Base-by-base conservation (phyloP, 1,284 basidiomycete species). In the Waitea zeae region DNA sequence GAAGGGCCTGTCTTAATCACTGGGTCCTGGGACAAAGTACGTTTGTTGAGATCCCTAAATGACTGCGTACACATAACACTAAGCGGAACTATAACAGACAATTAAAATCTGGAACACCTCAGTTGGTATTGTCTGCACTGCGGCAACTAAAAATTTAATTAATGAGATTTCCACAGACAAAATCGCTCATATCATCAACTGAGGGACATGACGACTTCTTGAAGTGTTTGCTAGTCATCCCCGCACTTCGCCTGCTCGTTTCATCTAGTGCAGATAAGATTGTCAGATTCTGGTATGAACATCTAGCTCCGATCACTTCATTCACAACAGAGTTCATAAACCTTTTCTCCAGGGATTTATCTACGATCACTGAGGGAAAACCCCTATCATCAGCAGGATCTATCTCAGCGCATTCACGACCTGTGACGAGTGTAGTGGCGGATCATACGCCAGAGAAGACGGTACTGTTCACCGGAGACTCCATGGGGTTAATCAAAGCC, bases 191-290 rank as follows among this genome's bases (percentile, higher is more conserved):
- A n/a, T 77, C 70, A 0, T 72, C 77, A 0, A 79, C 77, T 0
- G n/a, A 26, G 7, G 83, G 76, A 1, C 89, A 95, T 48, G 59
- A 64, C 0, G 89, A 95, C 53, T 95, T 95, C 45, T 67, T 95
- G 39, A 95, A 93, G 56, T 62, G 68, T 19, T 56, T 93, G 17
- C 62, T 76, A 28, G 69, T 83, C 18, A 56, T 90, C 12, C 70
- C 80, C 1, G 55, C 64, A 1, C 58, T 75, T 5, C 56, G 64
- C 3, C 53, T 90, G 12, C 56, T 97, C 17, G 59, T 92, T 5
- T 92, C 90, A 0, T 83, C 83, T 12, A 77, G 88, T 15, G 95
- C 92, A 5, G 93, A 98, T 54, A 89, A 90, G 46, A 72, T 78
- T 12, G 62, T 92, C 31, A 72, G 88, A 39, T 62, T 96, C 40